Evolutionary conservation across 2,329 filamentous ascomycete species (phyloP), one percentile per base, ranked within the genome.

Genomic region (Aspergillus unguis): DNA sequence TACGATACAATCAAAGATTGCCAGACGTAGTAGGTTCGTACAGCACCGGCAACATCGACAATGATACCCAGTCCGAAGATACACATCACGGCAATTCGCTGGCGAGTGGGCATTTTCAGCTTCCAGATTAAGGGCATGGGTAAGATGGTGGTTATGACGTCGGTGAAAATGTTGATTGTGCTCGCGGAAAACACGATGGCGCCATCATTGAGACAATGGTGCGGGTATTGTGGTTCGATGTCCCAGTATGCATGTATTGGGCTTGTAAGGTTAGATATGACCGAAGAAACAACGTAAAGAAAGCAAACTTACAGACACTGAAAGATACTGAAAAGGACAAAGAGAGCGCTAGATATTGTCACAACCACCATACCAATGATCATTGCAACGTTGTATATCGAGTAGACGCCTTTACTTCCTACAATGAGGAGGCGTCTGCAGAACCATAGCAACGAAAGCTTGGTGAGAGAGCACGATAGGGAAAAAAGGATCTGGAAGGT

Each of bases 81-180:
- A 9, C 65, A 65, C 9, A 71, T 71, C 9, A 73, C 65, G 5
- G 66, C 70, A 32, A 73, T 50, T 25, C 69, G 67, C 52, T 73
- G 70, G 6, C 65, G 65, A 32, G 60, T 53, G 7, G 69, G 65
- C 11, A 74, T 58, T 23, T 71, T 67, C 36, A 74, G 57, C 9
- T 65, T 69, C 71, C 70, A 74, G 44, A 74, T 70, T 38, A 73
- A 58, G 5, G 70, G 69, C 66, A 74, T 73, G 1, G 71, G 71
- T 7, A 74, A 48, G 5, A 66, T 51, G 3, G 71, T 70, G n/a
- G 61, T 59, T 6, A 70, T 45, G 31, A 73, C 58, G 44, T 73
- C 71, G 38, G 67, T 71, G 31, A 70, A 62, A 42, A 72, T 68
- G 49, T 73, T 73, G 58, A 71, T 60, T 11, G 69, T 57, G 55